phyloP scores from a whole-genome alignment of 1,284 basidiomycete genomes.

The Cryptococcus sp. region DNA sequence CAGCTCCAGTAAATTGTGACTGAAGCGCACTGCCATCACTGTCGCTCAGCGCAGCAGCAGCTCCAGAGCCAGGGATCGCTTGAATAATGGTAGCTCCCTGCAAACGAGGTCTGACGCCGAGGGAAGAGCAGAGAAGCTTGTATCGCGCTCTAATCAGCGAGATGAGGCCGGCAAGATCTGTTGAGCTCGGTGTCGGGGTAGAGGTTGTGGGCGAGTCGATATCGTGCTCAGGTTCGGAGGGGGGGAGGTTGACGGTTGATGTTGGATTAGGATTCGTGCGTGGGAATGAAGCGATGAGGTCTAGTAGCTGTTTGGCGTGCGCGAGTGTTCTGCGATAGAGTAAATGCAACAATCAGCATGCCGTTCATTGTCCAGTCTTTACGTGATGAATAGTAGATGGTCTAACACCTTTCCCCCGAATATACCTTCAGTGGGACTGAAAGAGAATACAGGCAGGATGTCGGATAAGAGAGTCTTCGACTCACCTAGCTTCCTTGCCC shows the following conservation, averaged over 20 bases:
- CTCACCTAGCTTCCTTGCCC: conserved; percentile 38
- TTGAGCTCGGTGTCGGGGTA: background rate
- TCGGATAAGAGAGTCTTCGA: background rate
- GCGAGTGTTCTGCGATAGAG: conserved; percentile 57
- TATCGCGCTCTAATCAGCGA: conserved; percentile 85
- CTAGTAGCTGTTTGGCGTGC: conserved; percentile 69
- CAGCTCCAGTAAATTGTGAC: conserved; percentile 1
- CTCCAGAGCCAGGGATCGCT: conserved; percentile 12
- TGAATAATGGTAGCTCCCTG: conserved; percentile 29
- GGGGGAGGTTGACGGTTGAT: conserved; percentile 5
- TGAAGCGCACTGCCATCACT: conserved; percentile 1
- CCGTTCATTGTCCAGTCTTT: background rate
- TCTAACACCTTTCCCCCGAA: too few relatives aligned
- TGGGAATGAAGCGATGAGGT: conserved; percentile 75
- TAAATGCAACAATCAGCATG: background rate
- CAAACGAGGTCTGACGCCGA: conserved; percentile 69
- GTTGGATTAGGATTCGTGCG: conserved; percentile 62
- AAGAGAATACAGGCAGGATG: background rate
- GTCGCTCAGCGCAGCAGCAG: conserved; percentile 13
- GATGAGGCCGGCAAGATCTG: conserved; percentile 67
- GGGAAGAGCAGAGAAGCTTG: conserved; percentile 75
- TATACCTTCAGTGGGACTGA: background rate
- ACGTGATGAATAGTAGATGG: background rate
- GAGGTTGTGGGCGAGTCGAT: background rate
- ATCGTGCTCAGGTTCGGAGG: background rate